A percentile compares a stretch with the other conserved stretches of the same genome.
These are phyloP conservation scores for Chiua virens DNA, from an alignment of 768 basidiomycete species.

Conservation along the genomic window DNA sequence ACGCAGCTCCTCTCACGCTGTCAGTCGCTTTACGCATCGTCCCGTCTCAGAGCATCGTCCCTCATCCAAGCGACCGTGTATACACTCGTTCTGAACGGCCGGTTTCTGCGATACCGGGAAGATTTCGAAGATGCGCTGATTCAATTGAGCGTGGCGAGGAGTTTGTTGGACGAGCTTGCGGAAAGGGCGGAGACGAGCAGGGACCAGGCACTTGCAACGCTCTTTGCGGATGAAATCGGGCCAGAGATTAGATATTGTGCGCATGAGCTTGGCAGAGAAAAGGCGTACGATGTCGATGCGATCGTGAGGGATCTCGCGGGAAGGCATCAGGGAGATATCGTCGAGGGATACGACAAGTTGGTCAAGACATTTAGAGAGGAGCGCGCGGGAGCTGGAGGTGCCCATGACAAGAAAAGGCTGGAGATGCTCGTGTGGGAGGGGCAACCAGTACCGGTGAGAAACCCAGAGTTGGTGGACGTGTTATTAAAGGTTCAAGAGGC, in stretches of 20 bases:
- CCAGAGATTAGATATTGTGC: constrained; percentile 93
- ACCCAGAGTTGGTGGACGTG: constrained; percentile 88
- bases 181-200: constrained; percentile 64
- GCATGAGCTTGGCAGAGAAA: constrained; percentile 76
- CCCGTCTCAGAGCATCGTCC: constrained; percentile 53
- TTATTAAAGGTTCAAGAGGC: constrained; percentile 81
- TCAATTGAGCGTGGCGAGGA: constrained; percentile 77
- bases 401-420: constrained; percentile 53
- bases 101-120: constrained; percentile 74
- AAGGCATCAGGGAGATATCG: constrained; percentile 56
- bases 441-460: constrained; percentile 79
- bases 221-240: constrained; percentile 83
- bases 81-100: constrained; percentile 78
- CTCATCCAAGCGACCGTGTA: constrained; percentile 76
- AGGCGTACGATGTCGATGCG: constrained; percentile 79
- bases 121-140: constrained; percentile 74
- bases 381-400: constrained; percentile 34
- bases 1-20: constrained; percentile 73
- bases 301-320: constrained; percentile 66
- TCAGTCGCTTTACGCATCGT: constrained; percentile 57
- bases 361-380: constrained; percentile 51
- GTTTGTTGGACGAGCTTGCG: constrained; percentile 68
- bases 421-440: constrained; percentile 75
- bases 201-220: constrained; percentile 83
- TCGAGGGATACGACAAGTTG: constrained; percentile 60